Conservation (phyloP, 2,329 filamentous ascomycete species). For the Phialemoniopsis sp. region DNA sequence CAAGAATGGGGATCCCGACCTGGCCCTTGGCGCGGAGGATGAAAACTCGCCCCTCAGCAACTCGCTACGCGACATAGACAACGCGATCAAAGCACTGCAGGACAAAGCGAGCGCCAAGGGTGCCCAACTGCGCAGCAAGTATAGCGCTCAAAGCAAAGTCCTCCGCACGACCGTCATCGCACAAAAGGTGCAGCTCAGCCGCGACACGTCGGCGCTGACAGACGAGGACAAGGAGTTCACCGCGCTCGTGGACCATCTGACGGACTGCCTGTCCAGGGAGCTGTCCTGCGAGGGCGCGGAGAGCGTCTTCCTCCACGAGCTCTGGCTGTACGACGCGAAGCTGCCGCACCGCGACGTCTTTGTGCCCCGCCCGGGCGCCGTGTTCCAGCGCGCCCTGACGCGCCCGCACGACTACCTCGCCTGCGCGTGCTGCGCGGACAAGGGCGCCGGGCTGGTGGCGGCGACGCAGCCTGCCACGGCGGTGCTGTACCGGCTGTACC, state of each 20-base stretch:
- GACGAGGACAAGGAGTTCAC: constrained; percentile 70
- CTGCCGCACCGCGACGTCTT: constrained; percentile 71
- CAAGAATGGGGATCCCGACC: constrained; percentile 26
- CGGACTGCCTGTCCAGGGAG: constrained; percentile 37
- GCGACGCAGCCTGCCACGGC: constrained; percentile 65
- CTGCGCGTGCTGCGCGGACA: constrained; percentile 64
- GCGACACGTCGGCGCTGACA: constrained; percentile 66
- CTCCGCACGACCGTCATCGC: constrained; percentile 75
- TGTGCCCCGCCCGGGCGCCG: constrained; percentile 65
- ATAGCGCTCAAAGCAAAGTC: constrained; percentile 66
- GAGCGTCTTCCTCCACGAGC: constrained; percentile 60
- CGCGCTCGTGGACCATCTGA: constrained; percentile 53
- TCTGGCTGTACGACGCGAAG: constrained; percentile 71
- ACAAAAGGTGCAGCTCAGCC: constrained; percentile 76
- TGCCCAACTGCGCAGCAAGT: constrained; percentile 64
- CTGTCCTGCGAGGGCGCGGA: constrained; percentile 31
- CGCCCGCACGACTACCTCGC: constrained; percentile 74
- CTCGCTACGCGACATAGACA: constrained; percentile 34
- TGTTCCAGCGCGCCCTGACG: constrained; percentile 67
- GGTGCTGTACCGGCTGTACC: constrained; percentile 74
- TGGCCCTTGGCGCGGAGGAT: constrained; percentile 29
- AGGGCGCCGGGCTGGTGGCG: constrained; percentile 42
- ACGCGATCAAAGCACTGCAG: constrained; percentile 41
- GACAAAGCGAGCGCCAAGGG: constrained; percentile 37
- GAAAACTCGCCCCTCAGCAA: constrained; percentile 23